phyloP scores from a whole-genome alignment of 441 rosid genomes.

The Adansonia gregorii region DNA sequence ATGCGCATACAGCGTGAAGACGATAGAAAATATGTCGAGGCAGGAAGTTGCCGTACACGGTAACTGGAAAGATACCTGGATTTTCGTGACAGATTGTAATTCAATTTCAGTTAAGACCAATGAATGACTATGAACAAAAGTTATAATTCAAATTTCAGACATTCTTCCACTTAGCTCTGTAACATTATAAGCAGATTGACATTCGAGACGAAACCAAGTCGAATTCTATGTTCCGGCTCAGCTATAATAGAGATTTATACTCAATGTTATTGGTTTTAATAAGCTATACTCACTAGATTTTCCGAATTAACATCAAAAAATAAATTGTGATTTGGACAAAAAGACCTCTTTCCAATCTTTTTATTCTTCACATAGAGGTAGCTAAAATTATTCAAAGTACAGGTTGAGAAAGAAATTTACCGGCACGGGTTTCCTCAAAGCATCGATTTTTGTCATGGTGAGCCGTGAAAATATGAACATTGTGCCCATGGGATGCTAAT shows the following conservation, averaged over 20 bases:
- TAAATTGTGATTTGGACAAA: neutral
- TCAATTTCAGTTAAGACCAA: conserved; percentile 11
- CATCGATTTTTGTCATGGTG: conserved; percentile 82
- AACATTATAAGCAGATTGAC: neutral
- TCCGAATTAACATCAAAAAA: neutral
- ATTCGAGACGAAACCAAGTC: neutral
- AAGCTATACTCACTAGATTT: neutral
- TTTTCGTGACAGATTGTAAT: conserved; percentile 4
- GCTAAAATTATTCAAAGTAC: neutral
- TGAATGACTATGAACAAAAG: neutral
- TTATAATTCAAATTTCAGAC: neutral
- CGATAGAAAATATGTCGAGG: conserved; percentile 84
- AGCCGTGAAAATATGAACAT: conserved; percentile 82
- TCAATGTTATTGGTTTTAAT: neutral
- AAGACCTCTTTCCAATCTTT: neutral
- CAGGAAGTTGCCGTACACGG: conserved; percentile 79
- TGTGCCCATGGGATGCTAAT: conserved; percentile 77
- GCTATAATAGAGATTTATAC: neutral
- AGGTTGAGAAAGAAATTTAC: conserved; percentile 34
- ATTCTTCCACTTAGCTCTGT: neutral
- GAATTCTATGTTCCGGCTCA: neutral
- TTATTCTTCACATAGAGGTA: neutral
- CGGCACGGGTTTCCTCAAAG: conserved; percentile 87
- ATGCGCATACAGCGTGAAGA: conserved; percentile 72
- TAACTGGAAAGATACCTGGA: conserved; percentile 76